Evolutionary conservation across 2,329 filamentous ascomycete genomes (phyloP), one percentile per base, ranked within the genome.

Genomic region (Exophiala alcalophila): DNA sequence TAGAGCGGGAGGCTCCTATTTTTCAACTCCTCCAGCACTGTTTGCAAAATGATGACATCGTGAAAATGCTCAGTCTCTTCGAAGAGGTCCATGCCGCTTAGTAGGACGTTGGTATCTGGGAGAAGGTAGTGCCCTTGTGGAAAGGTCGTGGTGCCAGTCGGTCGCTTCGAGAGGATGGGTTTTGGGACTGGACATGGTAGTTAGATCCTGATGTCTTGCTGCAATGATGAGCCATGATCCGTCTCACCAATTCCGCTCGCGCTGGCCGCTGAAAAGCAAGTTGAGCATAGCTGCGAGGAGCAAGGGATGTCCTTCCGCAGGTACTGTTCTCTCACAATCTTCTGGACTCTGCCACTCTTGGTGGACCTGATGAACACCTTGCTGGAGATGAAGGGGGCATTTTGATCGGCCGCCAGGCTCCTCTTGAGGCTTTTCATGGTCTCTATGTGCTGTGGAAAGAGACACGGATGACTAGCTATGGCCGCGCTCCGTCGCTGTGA

Each of bases 261-360:
- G 70, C 92, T 86, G 2, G 88, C 87, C 53, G 72, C 78, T 32
- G 80, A 74, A 30, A 86, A 74, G 65, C 92, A 98, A 59, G 67
- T 69, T 49, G 77, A 76, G 71, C 92, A 98, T 30, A 98, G 73
- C 65, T 83, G 85, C 18, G 91, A 97, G 23, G 91, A 96, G 71
- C 92, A 98, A 35, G 92, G 91, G 60, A 98, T 97, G 65, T 98
- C 92, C 69, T 91, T 86, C 65, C 92, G 81, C 49, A 98, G 76
- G 67, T 98, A 98, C 52, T 97, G 77, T 72, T 98, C 92, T 59
- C 90, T 82, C 55, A 98, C 92, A 61, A 98, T 94, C 75, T 98
- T 98, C 67, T 97, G 92, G 47, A 97, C 91, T 71, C 96, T 96
- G 66, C 92, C 92, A 66, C 82, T 92, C 67, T 87, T 90, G 33